A percentile compares a stretch with the other conserved stretches of the same genome.
Evolutionary conservation across 2,329 filamentous ascomycete genomes (phyloP).

Genomic region (Purpureocillium takamizusanense): DNA sequence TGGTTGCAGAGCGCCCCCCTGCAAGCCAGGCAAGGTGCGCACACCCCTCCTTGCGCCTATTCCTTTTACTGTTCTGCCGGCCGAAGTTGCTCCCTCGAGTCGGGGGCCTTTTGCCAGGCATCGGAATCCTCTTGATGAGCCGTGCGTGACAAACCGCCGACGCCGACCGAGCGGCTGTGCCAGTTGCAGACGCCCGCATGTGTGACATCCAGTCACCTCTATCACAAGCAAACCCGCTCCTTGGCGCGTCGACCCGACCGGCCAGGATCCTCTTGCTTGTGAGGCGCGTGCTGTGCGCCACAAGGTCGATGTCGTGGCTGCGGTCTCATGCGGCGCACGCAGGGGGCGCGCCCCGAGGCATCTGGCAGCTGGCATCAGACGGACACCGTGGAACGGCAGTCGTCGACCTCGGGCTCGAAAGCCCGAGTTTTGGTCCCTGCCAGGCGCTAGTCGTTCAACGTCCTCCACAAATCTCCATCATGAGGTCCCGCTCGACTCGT

Average conservation of each 20-base stretch:
- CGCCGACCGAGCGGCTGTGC: conserved; percentile 1
- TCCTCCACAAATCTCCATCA: not conserved
- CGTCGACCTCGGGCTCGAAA: conserved; percentile 4
- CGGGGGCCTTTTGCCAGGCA: too few species aligned
- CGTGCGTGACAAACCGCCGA: conserved; percentile 5
- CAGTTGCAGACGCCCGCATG: not conserved
- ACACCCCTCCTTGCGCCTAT: not conserved
- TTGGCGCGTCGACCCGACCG: not conserved
- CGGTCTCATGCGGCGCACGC: too few species aligned
- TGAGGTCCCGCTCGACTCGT: too few species aligned
- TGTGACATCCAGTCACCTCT: not conserved
- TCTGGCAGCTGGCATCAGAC: too few species aligned
- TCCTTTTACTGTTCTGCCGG: too few species aligned
- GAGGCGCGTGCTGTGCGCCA: too few species aligned
- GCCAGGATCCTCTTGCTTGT: not conserved
- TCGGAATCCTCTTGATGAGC: not conserved
- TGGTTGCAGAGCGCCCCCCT: too few species aligned
- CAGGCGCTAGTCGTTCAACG: not conserved
- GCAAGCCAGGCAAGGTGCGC: not conserved
- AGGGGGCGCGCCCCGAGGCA: too few species aligned
- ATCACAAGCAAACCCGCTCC: too few species aligned
- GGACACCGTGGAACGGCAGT: too few species aligned
- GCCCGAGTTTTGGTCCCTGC: conserved; percentile 2
- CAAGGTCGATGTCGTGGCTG: too few species aligned
- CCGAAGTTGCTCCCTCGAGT: too few species aligned